These are phyloP conservation scores for Knoxia roxburghii DNA, from an alignment of 257 asterid species.

Conservation along the genomic window DNA sequence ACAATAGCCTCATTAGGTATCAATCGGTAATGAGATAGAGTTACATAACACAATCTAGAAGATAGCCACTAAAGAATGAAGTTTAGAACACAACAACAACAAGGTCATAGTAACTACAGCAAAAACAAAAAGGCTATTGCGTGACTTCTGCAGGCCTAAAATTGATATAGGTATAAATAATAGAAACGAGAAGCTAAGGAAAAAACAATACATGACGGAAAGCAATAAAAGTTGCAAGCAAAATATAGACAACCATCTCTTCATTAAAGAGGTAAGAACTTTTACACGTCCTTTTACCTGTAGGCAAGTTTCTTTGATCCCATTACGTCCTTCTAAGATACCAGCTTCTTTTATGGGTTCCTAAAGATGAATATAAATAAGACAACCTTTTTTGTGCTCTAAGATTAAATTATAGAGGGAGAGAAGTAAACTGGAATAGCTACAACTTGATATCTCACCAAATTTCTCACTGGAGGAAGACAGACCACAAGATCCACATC, in stretches of 20 bases:
- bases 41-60: neutral
- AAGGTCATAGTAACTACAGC: neutral
- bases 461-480: constrained; percentile 99
- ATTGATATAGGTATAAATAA: neutral
- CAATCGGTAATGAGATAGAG: constrained; percentile 18
- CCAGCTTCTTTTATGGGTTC: constrained; percentile 99
- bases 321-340: constrained; percentile 97
- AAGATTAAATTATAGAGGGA: neutral
- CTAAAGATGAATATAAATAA: constrained; percentile 34
- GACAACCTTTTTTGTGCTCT: constrained; percentile 11
- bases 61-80: neutral
- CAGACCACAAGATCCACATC: constrained; percentile 97
- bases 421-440: neutral
- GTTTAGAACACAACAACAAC: neutral
- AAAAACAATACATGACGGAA: neutral
- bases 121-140: neutral
- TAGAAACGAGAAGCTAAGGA: neutral
- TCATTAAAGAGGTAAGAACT: neutral
- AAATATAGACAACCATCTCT: neutral
- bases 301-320: constrained; percentile 97
- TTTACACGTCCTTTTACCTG: constrained; percentile 50
- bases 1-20: constrained; percentile 22
- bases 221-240: neutral
- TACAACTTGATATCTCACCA: constrained; percentile 50
- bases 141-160: neutral